These are phyloP conservation scores for Sorghum bicolor DNA, from an alignment of 176 grass and related monocot species.

Conservation along the genomic window Sorghum_bicolor_NCBIv3 NC_012871.2:54579001-54579500, in stretches of 20 bases:
- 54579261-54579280: not conserved
- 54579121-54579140: not conserved
- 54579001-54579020: not conserved
- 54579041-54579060: not conserved
- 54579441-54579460: slow-evolving; percentile 49
- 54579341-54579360: slow-evolving; percentile 31
- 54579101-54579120: not conserved
- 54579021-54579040: not conserved
- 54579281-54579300: not conserved
- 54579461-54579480: slow-evolving; percentile 67
- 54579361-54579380: slow-evolving; percentile 19
- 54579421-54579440: slow-evolving; percentile 62
- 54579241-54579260: not conserved
- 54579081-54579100: not conserved
- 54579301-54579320: not conserved
- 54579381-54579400: slow-evolving; percentile 79
- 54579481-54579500: slow-evolving; percentile 76
- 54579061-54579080: not conserved
- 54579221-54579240: not conserved
- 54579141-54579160: not conserved
- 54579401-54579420: slow-evolving; percentile 81
- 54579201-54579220: not conserved
- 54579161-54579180: not conserved
- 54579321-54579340: not conserved
- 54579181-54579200: too few species aligned